A percentile compares a stretch with the other conserved stretches of the same genome.
phyloP scores from a whole-genome alignment of 371 early-diverging fungal species.

The Mucor circinelloides region DNA sequence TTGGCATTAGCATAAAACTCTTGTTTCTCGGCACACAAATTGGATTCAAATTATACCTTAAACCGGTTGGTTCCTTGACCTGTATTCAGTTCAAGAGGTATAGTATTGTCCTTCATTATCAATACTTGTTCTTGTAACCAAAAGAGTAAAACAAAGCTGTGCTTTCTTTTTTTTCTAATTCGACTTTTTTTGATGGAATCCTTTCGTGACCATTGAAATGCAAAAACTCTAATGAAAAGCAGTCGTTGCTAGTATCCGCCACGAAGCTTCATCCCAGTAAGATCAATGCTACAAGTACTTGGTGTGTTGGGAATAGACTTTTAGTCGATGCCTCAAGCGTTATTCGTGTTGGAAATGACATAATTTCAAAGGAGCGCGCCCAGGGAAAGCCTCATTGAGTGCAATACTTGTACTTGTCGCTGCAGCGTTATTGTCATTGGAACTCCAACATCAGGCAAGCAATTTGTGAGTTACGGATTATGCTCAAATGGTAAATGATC shows the following conservation, averaged over 20 bases:
- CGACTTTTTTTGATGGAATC: background rate
- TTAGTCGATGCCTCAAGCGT: too few species aligned
- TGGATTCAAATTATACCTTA: constrained; percentile 47
- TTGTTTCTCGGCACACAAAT: background rate
- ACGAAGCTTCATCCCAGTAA: background rate
- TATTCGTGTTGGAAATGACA: too few species aligned
- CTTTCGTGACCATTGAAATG: background rate
- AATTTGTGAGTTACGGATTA: too few species aligned
- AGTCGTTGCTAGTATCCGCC: background rate
- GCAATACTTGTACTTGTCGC: too few species aligned
- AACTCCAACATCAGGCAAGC: too few species aligned
- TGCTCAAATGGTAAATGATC: too few species aligned
- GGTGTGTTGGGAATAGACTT: too few species aligned
- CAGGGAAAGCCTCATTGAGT: too few species aligned
- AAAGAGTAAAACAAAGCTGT: background rate
- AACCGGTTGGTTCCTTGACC: constrained; percentile 72
- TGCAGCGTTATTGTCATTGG: too few species aligned
- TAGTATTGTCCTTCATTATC: constrained; percentile 39
- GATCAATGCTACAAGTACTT: background rate
- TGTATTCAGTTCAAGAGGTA: constrained; percentile 64
- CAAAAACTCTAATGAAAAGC: constrained; percentile 4
- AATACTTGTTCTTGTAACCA: constrained; percentile 5
- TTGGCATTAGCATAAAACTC: background rate
- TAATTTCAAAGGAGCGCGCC: too few species aligned
- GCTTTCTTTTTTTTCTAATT: background rate